phyloP scores from a whole-genome alignment of 192 early-diverging fungal genomes.

The Coemansia sp. region DNA sequence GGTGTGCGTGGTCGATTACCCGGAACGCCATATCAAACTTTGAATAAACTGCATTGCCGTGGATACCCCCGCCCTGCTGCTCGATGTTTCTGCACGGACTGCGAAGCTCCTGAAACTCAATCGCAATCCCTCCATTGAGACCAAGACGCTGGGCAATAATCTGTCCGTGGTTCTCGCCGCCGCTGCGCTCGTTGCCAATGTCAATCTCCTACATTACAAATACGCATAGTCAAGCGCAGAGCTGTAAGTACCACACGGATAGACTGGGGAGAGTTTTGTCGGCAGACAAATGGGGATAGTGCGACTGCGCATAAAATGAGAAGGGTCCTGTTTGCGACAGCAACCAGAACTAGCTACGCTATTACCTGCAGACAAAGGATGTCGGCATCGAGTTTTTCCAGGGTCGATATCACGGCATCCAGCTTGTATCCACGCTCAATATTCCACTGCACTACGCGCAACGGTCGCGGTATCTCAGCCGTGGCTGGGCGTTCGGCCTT shows the following conservation, averaged over 20 bases:
- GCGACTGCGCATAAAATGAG: not conserved
- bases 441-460: slow-evolving; percentile 78
- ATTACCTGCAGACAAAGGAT: slow-evolving; percentile 65
- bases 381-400: slow-evolving; percentile 66
- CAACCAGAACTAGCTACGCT: not conserved
- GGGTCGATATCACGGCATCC: slow-evolving; percentile 56
- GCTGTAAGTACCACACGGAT: not conserved
- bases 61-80: slow-evolving; percentile 76
- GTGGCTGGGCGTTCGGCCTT: not conserved
- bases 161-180: slow-evolving; percentile 60
- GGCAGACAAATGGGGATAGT: not conserved
- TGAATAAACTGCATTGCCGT: slow-evolving; percentile 76
- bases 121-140: slow-evolving; percentile 67
- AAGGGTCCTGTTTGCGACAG: not conserved
- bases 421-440: slow-evolving; percentile 79
- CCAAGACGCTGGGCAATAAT: slow-evolving; percentile 61
- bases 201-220: slow-evolving; percentile 60
- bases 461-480: slow-evolving; percentile 33
- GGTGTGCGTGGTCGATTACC: slow-evolving; percentile 65
- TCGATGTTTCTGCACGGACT: slow-evolving; percentile 56
- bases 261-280: no score
- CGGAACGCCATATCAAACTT: slow-evolving; percentile 63
- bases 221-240: not conserved
- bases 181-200: slow-evolving; percentile 70
- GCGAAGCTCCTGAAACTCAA: slow-evolving; percentile 74